phyloP scores from a whole-genome alignment of 2,329 filamentous ascomycete species.

The Lachnellula occidentalis region DNA sequence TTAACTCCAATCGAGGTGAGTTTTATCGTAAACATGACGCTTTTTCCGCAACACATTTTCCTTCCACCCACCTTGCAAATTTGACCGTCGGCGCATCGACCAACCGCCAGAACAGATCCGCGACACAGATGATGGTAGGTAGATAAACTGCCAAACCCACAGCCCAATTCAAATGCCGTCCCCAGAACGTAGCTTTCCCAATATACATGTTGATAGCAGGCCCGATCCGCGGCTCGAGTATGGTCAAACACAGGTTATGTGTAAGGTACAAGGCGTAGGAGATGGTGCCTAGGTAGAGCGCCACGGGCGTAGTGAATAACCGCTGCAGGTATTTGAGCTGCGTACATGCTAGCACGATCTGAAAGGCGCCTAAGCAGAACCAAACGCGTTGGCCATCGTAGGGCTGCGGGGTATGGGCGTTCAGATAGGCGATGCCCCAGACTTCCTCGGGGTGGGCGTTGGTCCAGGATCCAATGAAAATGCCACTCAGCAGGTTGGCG shows the following conservation, averaged over 20 bases:
- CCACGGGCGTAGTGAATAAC: conserved; percentile 42
- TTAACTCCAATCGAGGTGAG: too few species aligned
- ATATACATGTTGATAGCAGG: conserved; percentile 21
- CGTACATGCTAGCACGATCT: conserved; percentile 28
- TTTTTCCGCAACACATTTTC: conserved; percentile 17
- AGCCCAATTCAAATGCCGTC: conserved; percentile 30
- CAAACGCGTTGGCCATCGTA: conserved; percentile 27
- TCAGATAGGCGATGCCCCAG: conserved; percentile 18
- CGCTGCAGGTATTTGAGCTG: conserved; percentile 35
- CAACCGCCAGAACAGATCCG: conserved; percentile 54
- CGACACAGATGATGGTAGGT: conserved; percentile 44
- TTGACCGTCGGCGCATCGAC: conserved; percentile 48
- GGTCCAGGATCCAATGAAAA: conserved; percentile 29
- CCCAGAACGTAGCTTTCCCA: conserved; percentile 17
- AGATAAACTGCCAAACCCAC: conserved; percentile 37
- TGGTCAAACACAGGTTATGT: conserved; percentile 46
- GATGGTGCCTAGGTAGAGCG: conserved; percentile 52
- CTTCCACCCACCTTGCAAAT: conserved; percentile 44
- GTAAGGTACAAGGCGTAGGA: conserved; percentile 54
- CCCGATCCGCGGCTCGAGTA: conserved; percentile 18
- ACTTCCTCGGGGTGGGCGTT: conserved; percentile 23
- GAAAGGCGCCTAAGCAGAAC: conserved; percentile 28
- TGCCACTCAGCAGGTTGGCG: conserved; percentile 21
- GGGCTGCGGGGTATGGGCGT: conserved; percentile 22
- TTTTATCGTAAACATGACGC: neutral